These are phyloP conservation scores for Colletotrichum musicola DNA, from an alignment of 2,329 filamentous ascomycete species.

Conservation along the genomic window DNA sequence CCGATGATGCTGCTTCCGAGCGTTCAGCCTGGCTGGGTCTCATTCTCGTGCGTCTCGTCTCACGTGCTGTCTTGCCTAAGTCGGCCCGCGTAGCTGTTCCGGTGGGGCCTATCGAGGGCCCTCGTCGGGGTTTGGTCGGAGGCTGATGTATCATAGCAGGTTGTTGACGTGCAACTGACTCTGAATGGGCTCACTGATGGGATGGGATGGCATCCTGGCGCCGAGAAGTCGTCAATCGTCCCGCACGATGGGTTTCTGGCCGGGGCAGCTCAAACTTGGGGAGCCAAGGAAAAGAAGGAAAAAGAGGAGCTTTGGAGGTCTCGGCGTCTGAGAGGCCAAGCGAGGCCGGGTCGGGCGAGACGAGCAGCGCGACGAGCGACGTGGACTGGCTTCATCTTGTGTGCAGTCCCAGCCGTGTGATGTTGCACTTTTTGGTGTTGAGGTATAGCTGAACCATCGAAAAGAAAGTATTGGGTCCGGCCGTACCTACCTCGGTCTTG, in stretches of 20 bases:
- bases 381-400: neutral
- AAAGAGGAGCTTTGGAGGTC: constrained; percentile 13
- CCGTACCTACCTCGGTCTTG: neutral
- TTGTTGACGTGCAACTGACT: constrained; percentile 6
- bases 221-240: constrained; percentile 34
- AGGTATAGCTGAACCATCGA: neutral
- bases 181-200: constrained; percentile 33
- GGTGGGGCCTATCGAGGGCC: no score
- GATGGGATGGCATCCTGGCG: constrained; percentile 29
- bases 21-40: constrained; percentile 8
- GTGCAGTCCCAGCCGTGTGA: constrained; percentile 7
- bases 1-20: constrained; percentile 4
- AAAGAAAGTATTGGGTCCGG: constrained; percentile 21
- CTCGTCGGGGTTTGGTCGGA: constrained; percentile 15
- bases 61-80: constrained; percentile 18
- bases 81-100: neutral
- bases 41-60: constrained; percentile 21
- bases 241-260: constrained; percentile 30
- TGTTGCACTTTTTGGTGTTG: constrained; percentile 19
- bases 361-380: neutral
- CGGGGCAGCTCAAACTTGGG: constrained; percentile 30
- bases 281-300: constrained; percentile 21
- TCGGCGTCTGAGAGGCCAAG: constrained; percentile 29
- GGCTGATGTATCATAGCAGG: constrained; percentile 18
- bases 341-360: constrained; percentile 13